Percentiles rank a stretch among this genome's conserved stretches.
phyloP scores from a whole-genome alignment of 805 yeast species.

The Candida sonorensis region DNA sequence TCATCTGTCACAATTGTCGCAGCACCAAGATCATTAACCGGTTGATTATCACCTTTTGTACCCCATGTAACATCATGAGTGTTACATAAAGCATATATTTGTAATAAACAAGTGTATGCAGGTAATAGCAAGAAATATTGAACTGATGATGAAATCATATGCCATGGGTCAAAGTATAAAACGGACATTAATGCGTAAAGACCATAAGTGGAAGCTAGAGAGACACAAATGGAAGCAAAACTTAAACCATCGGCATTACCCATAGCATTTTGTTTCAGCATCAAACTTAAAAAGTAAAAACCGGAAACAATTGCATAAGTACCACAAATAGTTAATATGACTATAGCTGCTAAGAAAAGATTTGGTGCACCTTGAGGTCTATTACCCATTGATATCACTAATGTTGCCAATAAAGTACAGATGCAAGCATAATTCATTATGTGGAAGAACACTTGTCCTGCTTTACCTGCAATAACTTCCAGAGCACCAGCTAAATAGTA shows the following conservation, averaged over 20 bases:
- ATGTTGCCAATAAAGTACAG: constrained; percentile 78
- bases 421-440: constrained; percentile 80
- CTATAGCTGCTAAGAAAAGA: constrained; percentile 66
- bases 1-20: constrained; percentile 78
- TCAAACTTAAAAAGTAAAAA: constrained; percentile 62
- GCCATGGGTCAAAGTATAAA: constrained; percentile 94
- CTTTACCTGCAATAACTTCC: constrained; percentile 50
- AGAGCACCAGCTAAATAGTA: constrained; percentile 89
- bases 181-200: constrained; percentile 76
- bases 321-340: constrained; percentile 71
- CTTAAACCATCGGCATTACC: constrained; percentile 38
- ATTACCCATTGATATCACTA: constrained; percentile 92
- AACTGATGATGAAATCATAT: constrained; percentile 73
- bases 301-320: constrained; percentile 78
- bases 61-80: constrained; percentile 99
- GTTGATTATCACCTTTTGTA: constrained; percentile 87
- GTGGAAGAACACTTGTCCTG: constrained; percentile 81
- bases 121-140: constrained; percentile 91
- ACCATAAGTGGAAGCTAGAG: constrained; percentile 88
- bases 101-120: constrained; percentile 84
- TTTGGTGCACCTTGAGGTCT: constrained; percentile 94
- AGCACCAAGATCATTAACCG: constrained; percentile 63
- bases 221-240: constrained; percentile 72
- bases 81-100: constrained; percentile 94
- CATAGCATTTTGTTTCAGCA: constrained; percentile 35